Conservation (phyloP, 2,329 filamentous ascomycete species). For the Aspergillus hiratsukae region DNA sequence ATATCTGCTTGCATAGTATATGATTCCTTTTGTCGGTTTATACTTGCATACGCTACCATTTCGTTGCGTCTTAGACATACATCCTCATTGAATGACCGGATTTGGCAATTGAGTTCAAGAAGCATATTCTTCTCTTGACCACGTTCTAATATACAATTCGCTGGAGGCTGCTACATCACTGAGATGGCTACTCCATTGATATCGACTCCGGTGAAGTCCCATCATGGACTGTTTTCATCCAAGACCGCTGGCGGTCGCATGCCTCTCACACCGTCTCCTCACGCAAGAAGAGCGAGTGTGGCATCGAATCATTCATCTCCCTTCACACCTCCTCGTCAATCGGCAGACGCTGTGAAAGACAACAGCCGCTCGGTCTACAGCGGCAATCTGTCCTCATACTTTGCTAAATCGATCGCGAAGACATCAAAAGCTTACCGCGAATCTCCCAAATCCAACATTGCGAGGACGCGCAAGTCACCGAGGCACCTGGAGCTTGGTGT, state of each 20-base stretch:
- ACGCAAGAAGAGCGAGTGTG: slow-evolving; percentile 51
- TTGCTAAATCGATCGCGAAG: slow-evolving; percentile 59
- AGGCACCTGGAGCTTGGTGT: slow-evolving; percentile 85
- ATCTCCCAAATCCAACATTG: slow-evolving; percentile 94
- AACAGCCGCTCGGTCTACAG: slow-evolving; percentile 68
- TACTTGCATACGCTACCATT: slow-evolving; percentile 19
- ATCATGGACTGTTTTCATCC: slow-evolving; percentile 84
- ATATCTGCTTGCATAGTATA: slow-evolving; percentile 30
- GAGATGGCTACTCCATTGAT: slow-evolving; percentile 79
- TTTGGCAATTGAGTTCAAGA: slow-evolving; percentile 8
- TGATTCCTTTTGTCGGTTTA: slow-evolving; percentile 16
- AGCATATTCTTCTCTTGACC: slow-evolving; percentile 20
- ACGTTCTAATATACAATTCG: not conserved
- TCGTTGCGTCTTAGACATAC: slow-evolving; percentile 12
- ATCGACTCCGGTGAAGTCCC: slow-evolving; percentile 91
- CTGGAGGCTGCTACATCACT: slow-evolving; percentile 14
- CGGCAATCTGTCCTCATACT: slow-evolving; percentile 73
- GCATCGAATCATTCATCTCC: slow-evolving; percentile 63
- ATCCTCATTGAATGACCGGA: slow-evolving; percentile 6
- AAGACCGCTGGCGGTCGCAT: slow-evolving; percentile 92
- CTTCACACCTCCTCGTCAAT: slow-evolving; percentile 65
- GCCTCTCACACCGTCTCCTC: slow-evolving; percentile 88
- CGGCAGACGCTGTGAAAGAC: slow-evolving; percentile 52
- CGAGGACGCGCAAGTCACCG: slow-evolving; percentile 63
- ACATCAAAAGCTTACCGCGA: slow-evolving; percentile 60